Conservation (phyloP, 768 basidiomycete genomes). For the Agrocybe chaxingu region DNA sequence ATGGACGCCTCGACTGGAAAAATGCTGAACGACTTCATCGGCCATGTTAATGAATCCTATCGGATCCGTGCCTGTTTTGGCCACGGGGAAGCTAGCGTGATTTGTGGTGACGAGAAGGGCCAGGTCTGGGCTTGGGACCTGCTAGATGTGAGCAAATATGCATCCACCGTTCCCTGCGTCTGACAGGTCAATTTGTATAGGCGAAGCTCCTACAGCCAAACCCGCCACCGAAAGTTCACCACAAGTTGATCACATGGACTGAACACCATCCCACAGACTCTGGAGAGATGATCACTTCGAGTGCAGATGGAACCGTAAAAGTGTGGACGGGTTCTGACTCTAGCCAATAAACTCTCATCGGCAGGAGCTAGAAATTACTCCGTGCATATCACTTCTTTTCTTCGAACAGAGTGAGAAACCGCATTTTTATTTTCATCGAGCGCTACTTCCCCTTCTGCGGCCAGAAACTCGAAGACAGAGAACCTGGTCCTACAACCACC, state of each 20-base stretch:
- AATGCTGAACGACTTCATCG: constrained; percentile 80
- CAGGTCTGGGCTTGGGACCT: constrained; percentile 91
- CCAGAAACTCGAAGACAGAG: too few species aligned
- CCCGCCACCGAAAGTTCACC: constrained; percentile 76
- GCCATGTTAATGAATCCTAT: constrained; percentile 73
- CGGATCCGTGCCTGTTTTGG: constrained; percentile 82
- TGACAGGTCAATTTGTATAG: constrained; percentile 34
- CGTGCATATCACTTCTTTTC: too few species aligned
- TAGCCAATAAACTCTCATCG: neutral
- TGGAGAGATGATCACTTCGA: constrained; percentile 84
- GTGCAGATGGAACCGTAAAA: constrained; percentile 89
- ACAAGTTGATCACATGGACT: constrained; percentile 87
- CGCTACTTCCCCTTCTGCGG: too few species aligned
- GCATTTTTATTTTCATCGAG: too few species aligned
- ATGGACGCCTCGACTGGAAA: constrained; percentile 84
- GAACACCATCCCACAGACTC: constrained; percentile 83
- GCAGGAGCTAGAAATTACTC: neutral
- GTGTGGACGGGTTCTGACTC: constrained; percentile 66
- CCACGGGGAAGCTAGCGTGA: constrained; percentile 73
- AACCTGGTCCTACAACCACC: too few species aligned
- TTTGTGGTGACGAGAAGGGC: constrained; percentile 91
- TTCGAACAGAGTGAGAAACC: too few species aligned
- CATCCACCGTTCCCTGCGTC: neutral
- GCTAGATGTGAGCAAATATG: constrained; percentile 58
- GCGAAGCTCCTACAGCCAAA: constrained; percentile 66